Evolutionary conservation across 140 eudicot species (phyloP).

Genomic region (Ambrosia hybrid): DNA sequence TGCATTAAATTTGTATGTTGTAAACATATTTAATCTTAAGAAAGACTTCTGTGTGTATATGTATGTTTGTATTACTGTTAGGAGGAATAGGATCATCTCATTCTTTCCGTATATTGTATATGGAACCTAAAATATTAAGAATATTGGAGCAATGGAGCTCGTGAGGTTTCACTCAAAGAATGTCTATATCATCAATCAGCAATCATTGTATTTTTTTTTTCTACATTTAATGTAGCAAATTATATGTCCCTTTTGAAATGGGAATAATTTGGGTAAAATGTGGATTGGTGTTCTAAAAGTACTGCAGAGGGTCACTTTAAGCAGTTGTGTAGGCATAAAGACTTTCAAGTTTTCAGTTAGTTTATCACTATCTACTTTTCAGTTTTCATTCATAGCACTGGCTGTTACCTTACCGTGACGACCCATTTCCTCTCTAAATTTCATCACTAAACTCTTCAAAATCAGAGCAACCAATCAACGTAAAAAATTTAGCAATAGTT

Average conservation of each 20-base stretch:
- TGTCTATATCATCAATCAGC: neutral
- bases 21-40: neutral
- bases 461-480: too few relatives aligned
- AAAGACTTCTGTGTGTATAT: neutral
- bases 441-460: neutral
- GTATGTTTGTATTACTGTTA: neutral
- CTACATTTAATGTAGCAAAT: too few relatives aligned
- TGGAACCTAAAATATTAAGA: neutral
- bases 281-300: neutral
- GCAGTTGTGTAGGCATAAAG: neutral
- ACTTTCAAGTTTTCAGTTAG: too few relatives aligned
- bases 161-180: neutral
- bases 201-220: neutral
- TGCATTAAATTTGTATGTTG: neutral
- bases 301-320: neutral
- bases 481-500: too few relatives aligned
- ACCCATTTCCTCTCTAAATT: neutral
- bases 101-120: neutral
- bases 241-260: too few relatives aligned
- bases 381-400: too few relatives aligned
- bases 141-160: neutral
- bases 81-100: neutral
- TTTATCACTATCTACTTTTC: too few relatives aligned
- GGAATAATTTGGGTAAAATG: neutral
- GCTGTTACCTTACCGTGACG: too few relatives aligned